A percentile compares a stretch with the other conserved stretches of the same genome.
Conservation (phyloP, 192 early-diverging fungal species). For the Podila horticola region DNA sequence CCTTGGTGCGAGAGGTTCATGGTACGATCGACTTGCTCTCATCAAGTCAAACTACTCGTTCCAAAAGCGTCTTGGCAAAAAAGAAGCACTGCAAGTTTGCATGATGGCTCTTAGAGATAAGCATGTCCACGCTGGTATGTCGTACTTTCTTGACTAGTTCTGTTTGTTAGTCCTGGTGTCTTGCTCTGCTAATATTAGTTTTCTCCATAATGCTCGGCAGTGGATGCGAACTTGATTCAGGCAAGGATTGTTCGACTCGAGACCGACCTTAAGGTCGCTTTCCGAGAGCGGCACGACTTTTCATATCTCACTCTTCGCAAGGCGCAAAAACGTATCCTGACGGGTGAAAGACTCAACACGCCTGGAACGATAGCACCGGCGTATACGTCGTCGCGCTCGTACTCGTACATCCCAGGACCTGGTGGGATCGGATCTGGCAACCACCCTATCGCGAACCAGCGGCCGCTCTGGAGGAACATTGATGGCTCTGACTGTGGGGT, state of each 20-base stretch:
- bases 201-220: background rate
- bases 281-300: conserved; percentile 61
- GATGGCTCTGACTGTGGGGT: conserved; percentile 73
- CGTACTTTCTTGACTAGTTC: background rate
- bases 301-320: conserved; percentile 52
- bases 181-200: too few species aligned
- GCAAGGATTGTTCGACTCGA: conserved; percentile 58
- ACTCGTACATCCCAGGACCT: conserved; percentile 30
- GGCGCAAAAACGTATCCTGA: conserved; percentile 50
- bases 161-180: too few species aligned
- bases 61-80: conserved; percentile 39
- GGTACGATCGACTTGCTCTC: conserved; percentile 75
- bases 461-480: conserved; percentile 55
- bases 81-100: conserved; percentile 63
- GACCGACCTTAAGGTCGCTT: conserved; percentile 53
- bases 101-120: conserved; percentile 68
- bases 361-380: conserved; percentile 43
- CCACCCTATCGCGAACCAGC: conserved; percentile 18
- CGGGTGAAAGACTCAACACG: conserved; percentile 53
- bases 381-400: conserved; percentile 30
- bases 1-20: conserved; percentile 64
- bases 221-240: conserved; percentile 52
- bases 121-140: conserved; percentile 65
- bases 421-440: conserved; percentile 7
- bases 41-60: conserved; percentile 65